phyloP scores from a whole-genome alignment of 805 yeast species.

The Saturnispora dispora region DNA sequence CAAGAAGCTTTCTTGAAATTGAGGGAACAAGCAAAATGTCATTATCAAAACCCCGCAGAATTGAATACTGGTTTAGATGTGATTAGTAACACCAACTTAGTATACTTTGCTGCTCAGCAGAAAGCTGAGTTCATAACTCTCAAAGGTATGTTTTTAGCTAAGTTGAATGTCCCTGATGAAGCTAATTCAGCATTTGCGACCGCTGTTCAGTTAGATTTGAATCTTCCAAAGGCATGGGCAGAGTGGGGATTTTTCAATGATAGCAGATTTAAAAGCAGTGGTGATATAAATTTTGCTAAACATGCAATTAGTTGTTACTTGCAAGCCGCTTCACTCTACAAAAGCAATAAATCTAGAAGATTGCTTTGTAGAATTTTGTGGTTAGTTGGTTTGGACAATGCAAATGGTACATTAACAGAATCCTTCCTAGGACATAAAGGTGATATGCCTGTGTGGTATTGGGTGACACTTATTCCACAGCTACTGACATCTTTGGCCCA shows the following conservation, averaged over 20 bases:
- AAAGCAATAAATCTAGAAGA: constrained; percentile 83
- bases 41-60: constrained; percentile 85
- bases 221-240: constrained; percentile 97
- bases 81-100: constrained; percentile 90
- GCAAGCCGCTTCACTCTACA: constrained; percentile 95
- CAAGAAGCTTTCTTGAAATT: constrained; percentile 95
- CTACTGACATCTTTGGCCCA: constrained; percentile 82
- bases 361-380: constrained; percentile 83
- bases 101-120: constrained; percentile 93
- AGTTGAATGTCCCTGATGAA: constrained; percentile 81
- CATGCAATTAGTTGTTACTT: constrained; percentile 93
- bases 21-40: constrained; percentile 96
- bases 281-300: constrained; percentile 74
- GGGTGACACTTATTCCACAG: constrained; percentile 97
- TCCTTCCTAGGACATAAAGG: constrained; percentile 91
- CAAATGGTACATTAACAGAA: constrained; percentile 65
- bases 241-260: constrained; percentile 99
- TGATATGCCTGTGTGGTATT: constrained; percentile 98
- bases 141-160: constrained; percentile 96
- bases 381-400: constrained; percentile 87
- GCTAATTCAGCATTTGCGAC: constrained; percentile 98
- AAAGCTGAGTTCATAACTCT: constrained; percentile 96
- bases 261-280: constrained; percentile 70
- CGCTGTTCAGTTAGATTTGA: constrained; percentile 91
- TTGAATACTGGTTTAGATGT: constrained; percentile 93